Conservation (phyloP, 805 yeast genomes). For the Spathaspora girioi region DNA sequence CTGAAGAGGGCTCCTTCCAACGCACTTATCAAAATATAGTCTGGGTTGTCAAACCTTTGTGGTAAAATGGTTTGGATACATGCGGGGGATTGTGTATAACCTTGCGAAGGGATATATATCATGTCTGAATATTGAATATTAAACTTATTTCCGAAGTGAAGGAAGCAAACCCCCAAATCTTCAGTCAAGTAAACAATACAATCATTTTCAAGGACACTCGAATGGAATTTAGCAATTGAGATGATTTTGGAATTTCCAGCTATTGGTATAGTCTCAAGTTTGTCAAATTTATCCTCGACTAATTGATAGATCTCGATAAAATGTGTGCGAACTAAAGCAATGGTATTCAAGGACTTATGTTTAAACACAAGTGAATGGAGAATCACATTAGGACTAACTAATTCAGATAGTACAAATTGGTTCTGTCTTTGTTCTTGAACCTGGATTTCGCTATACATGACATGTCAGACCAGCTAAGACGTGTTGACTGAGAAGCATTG, state of each 20-base stretch:
- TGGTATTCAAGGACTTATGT: neutral
- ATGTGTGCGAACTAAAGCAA: neutral
- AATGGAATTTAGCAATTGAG: neutral
- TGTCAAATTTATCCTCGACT: neutral
- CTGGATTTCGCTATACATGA: neutral
- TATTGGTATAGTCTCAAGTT: neutral
- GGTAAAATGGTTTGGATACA: neutral
- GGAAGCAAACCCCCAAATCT: neutral
- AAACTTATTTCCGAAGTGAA: neutral
- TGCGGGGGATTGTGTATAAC: neutral
- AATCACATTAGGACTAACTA: neutral
- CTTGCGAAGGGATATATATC: neutral
- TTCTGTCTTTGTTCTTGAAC: neutral
- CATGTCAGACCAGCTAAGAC: neutral
- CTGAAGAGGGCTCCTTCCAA: neutral
- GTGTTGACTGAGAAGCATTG: neutral
- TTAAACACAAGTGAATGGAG: neutral
- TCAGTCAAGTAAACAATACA: neutral
- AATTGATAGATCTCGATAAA: neutral
- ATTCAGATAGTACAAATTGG: slow-evolving; percentile 1
- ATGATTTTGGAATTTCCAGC: neutral
- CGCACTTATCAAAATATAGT: neutral
- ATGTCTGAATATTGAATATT: neutral
- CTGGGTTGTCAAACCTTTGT: neutral
- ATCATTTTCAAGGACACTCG: neutral